Percentiles rank a stretch among this genome's conserved stretches.
Conservation (phyloP, 768 basidiomycete genomes). For the Daedalea quercina region DNA sequence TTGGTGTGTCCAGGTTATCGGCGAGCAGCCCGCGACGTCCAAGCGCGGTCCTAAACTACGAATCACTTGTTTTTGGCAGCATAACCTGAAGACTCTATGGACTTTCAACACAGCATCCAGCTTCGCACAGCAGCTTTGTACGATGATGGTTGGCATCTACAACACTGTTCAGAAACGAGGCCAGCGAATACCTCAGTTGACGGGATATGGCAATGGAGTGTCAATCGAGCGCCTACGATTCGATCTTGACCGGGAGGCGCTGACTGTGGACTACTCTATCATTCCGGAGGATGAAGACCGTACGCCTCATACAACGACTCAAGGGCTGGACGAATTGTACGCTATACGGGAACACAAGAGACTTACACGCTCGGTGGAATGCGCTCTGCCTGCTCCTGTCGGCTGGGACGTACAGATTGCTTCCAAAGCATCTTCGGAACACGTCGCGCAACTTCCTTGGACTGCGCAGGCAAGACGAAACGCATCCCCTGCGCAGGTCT, state of each 20-base stretch:
- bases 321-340: conserved; percentile 60
- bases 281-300: conserved; percentile 58
- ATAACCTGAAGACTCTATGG: conserved; percentile 86
- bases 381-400: conserved; percentile 63
- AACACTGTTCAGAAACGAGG: conserved; percentile 78
- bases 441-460: conserved; percentile 72
- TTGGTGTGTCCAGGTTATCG: conserved; percentile 82
- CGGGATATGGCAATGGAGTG: conserved; percentile 77
- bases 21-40: conserved; percentile 24
- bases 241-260: conserved; percentile 75
- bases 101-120: conserved; percentile 61
- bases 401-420: conserved; percentile 87
- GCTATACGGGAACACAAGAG: conserved; percentile 59
- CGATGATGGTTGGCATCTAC: conserved; percentile 75
- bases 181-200: conserved; percentile 63
- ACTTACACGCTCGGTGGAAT: conserved; percentile 74
- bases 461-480: conserved; percentile 49
- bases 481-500: conserved; percentile 27
- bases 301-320: conserved; percentile 19
- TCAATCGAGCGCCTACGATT: conserved; percentile 74
- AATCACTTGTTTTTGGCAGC: conserved; percentile 93
- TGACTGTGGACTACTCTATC: conserved; percentile 79
- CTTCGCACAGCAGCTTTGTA: conserved; percentile 75
- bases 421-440: conserved; percentile 66
- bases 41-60: conserved; percentile 40